Percentiles rank a stretch among this genome's conserved stretches.
Evolutionary conservation across 306 rosid genomes (phyloP).

Genomic region (Fragaria nilgerrensis): DNA sequence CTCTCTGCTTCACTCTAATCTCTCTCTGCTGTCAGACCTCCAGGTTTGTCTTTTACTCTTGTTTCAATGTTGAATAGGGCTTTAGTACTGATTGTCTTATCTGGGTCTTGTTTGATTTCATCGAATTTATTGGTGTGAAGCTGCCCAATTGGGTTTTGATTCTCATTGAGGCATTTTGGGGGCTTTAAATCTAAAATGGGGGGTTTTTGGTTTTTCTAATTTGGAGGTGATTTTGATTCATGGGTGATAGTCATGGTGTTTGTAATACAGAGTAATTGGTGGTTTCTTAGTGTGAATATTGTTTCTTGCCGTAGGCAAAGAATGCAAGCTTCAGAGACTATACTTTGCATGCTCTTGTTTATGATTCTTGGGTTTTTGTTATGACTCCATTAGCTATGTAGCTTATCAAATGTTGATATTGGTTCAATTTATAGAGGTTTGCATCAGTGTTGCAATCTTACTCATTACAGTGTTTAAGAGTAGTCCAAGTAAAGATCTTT

Average conservation of each 20-base stretch:
- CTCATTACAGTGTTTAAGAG: neutral
- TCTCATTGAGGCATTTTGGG: neutral
- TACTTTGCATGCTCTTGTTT: conserved; percentile 11
- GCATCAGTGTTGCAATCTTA: neutral
- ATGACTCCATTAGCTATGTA: neutral
- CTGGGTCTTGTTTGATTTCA: conserved; percentile 17
- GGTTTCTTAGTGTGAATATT: neutral
- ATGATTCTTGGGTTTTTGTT: conserved; percentile 6
- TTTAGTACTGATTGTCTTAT: conserved; percentile 17
- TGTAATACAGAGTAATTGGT: neutral
- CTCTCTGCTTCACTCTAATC: neutral
- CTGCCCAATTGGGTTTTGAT: conserved; percentile 5
- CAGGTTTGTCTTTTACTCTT: conserved; percentile 37
- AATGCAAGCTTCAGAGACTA: conserved; percentile 4
- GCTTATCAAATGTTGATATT: conserved; percentile 6
- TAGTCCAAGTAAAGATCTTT: neutral
- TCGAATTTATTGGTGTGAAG: neutral
- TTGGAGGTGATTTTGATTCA: neutral
- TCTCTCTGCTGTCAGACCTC: conserved; percentile 18
- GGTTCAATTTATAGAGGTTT: neutral
- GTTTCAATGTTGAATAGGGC: conserved; percentile 9
- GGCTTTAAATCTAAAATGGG: conserved; percentile 1
- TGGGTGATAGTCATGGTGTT: conserved; percentile 11
- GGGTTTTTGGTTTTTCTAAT: neutral
- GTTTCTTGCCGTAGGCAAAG: neutral